Conservation (phyloP, 2,329 filamentous ascomycete species). For the Diaporthe sp. region DNA sequence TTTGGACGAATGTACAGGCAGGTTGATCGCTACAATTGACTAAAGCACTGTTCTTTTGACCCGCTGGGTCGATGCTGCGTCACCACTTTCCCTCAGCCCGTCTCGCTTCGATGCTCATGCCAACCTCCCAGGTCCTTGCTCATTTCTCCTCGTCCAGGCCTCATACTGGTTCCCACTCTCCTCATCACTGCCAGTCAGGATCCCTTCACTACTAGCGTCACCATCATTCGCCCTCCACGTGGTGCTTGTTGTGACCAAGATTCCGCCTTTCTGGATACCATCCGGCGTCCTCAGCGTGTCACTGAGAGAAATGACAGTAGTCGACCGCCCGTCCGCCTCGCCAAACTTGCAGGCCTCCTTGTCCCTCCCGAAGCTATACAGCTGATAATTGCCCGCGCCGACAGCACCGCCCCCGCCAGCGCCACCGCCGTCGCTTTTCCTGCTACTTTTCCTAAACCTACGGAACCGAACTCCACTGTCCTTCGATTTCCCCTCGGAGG, state of each 20-base stretch:
- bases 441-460: constrained; percentile 6
- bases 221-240: constrained; percentile 24
- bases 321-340: background rate
- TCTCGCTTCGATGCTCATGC: background rate
- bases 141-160: background rate
- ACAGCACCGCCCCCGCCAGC: background rate
- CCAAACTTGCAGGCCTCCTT: constrained; percentile 16
- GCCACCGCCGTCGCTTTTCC: constrained; percentile 7
- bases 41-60: background rate
- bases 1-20: background rate
- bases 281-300: constrained; percentile 1
- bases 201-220: constrained; percentile 27
- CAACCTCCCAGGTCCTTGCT: background rate
- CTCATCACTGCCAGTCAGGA: constrained; percentile 21
- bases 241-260: constrained; percentile 31
- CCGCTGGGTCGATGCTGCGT: background rate
- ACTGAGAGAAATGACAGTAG: background rate
- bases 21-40: background rate
- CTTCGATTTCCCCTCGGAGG: background rate
- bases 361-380: constrained; percentile 34
- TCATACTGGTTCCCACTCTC: background rate
- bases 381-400: constrained; percentile 24
- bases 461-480: background rate
- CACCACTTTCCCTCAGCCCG: background rate
- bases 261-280: constrained; percentile 15